Base-by-base conservation (phyloP, 371 early-diverging fungal genomes). In the Saksenaea vasiformis region DNA sequence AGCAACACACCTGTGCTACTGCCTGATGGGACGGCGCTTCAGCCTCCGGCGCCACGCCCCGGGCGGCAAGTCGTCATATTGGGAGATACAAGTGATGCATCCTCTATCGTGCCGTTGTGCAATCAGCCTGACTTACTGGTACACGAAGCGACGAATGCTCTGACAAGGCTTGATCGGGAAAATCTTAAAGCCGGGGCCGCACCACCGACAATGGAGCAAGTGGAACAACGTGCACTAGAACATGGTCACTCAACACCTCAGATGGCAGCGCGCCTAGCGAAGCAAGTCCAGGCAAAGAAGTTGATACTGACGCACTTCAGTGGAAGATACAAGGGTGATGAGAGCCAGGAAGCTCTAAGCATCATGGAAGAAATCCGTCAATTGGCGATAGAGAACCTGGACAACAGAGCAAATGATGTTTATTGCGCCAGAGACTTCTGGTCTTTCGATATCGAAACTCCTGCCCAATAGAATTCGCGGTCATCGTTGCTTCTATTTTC, bases 201-300 rank as follows among this genome's bases (percentile, higher is more conserved):
- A 15, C 54, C 54, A 3, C 56, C 61, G 1, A 72, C 72, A 31
- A 65, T 70, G 5, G 72, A 72, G 41, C 58, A 73, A 24, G 79
- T 82, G 0, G 67, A 74, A n/a, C 64, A 71, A 28, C 54, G 74
- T 5, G 74, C 86, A 13, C 58, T 64, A 9, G 62, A 65, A 0
- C 85, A 86, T 62, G 88, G 88, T 0, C 88, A 88, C 61, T 87
- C 87, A 0, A 88, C 86, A 3, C 88, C 88, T 10, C 79, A 86
- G 60, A 85, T 88, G 84, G 88, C 88, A 7, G 88, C 76, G 1
- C 41, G 39, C 0, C 72, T 85, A 59, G 87, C 84, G 11, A 69
- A 73, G 24, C 56, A 60, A 10, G 70, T 87, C 2, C 58, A 66
- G 2, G 86, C 85, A 5, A 62, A 73, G 47, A 68, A 64, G 28